A percentile compares a stretch with the other conserved stretches of the same genome.
phyloP scores from a whole-genome alignment of 2,329 filamentous ascomycete genomes.

The Xylaria multiplex region DNA sequence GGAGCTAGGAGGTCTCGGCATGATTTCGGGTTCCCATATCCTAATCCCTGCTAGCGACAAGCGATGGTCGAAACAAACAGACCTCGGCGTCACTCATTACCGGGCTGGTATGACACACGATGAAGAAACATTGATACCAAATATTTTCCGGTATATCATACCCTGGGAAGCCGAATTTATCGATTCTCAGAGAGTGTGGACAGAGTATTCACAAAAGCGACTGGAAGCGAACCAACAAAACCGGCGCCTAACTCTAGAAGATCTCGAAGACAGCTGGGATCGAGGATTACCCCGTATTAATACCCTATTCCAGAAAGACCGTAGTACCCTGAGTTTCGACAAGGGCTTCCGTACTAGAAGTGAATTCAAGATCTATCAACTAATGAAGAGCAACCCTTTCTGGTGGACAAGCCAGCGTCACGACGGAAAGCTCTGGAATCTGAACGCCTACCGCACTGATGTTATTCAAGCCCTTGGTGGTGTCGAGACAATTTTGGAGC shows the following conservation, averaged over 20 bases:
- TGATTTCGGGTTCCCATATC: conserved; percentile 99
- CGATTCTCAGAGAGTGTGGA: conserved; percentile 98
- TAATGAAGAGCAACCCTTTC: conserved; percentile 99
- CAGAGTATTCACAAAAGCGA: conserved; percentile 97
- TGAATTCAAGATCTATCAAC: conserved; percentile 97
- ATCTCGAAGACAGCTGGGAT: conserved; percentile 98
- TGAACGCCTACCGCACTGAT: conserved; percentile 95
- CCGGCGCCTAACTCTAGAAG: conserved; percentile 89
- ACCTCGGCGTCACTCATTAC: conserved; percentile 96
- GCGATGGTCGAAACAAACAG: conserved; percentile 97
- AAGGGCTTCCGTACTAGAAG: conserved; percentile 96
- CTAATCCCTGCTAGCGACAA: conserved; percentile 97
- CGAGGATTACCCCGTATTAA: conserved; percentile 97
- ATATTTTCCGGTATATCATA: conserved; percentile 99
- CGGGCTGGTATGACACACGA: conserved; percentile 98
- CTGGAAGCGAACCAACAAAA: conserved; percentile 98
- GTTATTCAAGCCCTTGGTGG: conserved; percentile 95
- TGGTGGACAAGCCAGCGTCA: conserved; percentile 99
- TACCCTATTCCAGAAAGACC: conserved; percentile 97
- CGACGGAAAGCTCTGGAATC: conserved; percentile 96
- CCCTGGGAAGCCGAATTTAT: conserved; percentile 99
- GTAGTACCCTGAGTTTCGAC: conserved; percentile 96
- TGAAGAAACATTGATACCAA: conserved; percentile 96
- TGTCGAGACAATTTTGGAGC: conserved; percentile 97
- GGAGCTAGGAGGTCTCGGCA: conserved; percentile 93